These are phyloP conservation scores for Fusarium brachygibbosum DNA, from an alignment of 2,329 filamentous ascomycete species.

Conservation along the genomic window DNA sequence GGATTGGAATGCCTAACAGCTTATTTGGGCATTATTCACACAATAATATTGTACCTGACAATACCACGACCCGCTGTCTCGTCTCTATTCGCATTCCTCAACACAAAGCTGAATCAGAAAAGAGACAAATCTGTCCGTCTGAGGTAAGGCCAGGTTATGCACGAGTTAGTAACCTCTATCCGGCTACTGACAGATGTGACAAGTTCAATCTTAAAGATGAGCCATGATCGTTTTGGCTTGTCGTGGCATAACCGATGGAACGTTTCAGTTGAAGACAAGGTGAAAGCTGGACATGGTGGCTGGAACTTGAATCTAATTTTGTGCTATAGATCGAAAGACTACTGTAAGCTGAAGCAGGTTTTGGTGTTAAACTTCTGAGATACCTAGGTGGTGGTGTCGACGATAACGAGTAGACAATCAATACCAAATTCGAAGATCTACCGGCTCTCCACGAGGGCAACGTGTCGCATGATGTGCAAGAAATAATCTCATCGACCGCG, in stretches of 20 bases:
- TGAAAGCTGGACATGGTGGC: background rate
- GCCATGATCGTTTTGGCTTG: background rate
- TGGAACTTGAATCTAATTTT: constrained; percentile 1
- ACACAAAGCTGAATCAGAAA: background rate
- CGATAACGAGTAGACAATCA: background rate
- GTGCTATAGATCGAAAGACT: no score
- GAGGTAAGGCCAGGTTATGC: background rate
- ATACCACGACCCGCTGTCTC: background rate
- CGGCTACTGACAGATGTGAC: background rate
- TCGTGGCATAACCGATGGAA: background rate
- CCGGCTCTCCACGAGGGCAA: background rate
- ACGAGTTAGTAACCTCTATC: background rate
- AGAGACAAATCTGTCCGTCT: background rate
- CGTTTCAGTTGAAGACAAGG: constrained; percentile 4
- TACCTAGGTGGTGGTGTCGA: no score
- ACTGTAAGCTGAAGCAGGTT: background rate
- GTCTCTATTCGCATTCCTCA: background rate
- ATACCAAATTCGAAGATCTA: background rate
- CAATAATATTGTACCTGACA: background rate
- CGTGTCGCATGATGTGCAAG: background rate
- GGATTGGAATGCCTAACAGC: background rate
- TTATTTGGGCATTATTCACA: background rate
- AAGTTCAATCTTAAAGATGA: background rate
- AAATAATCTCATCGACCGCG: rapidly evolving
- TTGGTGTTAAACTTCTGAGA: no score